Evolutionary conservation across 345 rosid genomes (phyloP).

Genomic region (Arabidopsis arenosa): DNA sequence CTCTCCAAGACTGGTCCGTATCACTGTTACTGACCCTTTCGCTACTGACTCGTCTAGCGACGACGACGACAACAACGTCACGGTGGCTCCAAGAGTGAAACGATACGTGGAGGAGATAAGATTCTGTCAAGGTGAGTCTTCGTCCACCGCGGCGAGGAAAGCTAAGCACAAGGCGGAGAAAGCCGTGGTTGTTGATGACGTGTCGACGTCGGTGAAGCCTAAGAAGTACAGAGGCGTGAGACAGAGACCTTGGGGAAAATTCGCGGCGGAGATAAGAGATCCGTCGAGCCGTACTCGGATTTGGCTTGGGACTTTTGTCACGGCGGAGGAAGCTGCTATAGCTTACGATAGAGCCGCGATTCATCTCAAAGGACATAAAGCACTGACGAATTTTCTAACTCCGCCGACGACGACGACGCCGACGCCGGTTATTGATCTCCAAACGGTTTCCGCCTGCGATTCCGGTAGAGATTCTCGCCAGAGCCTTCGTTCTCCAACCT

Average conservation of each 20-base stretch:
- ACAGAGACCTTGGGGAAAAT: slow-evolving; percentile 87
- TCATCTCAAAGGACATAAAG: slow-evolving; percentile 62
- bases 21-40: slow-evolving; percentile 41
- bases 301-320: slow-evolving; percentile 88
- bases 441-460: slow-evolving; percentile 49
- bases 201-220: slow-evolving; percentile 6
- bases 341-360: slow-evolving; percentile 78
- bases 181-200: slow-evolving; percentile 13
- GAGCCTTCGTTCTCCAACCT: slow-evolving; percentile 69
- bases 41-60: slow-evolving; percentile 47
- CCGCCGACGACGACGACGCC: slow-evolving; percentile 46
- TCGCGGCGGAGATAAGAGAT: slow-evolving; percentile 96
- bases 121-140: background rate
- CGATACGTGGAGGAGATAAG: slow-evolving; percentile 40
- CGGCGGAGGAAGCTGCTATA: slow-evolving; percentile 82
- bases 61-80: slow-evolving; percentile 21
- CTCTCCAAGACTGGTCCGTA: slow-evolving; percentile 30
- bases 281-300: slow-evolving; percentile 74
- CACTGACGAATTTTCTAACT: slow-evolving; percentile 57
- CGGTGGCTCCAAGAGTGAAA: slow-evolving; percentile 35
- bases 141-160: slow-evolving; percentile 11
- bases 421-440: slow-evolving; percentile 43
- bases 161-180: slow-evolving; percentile 1
- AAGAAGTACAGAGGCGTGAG: slow-evolving; percentile 60
- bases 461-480: slow-evolving; percentile 54